These are phyloP conservation scores for Clonostachys rosea DNA, from an alignment of 2,329 filamentous ascomycete species.

Conservation along the genomic window DNA sequence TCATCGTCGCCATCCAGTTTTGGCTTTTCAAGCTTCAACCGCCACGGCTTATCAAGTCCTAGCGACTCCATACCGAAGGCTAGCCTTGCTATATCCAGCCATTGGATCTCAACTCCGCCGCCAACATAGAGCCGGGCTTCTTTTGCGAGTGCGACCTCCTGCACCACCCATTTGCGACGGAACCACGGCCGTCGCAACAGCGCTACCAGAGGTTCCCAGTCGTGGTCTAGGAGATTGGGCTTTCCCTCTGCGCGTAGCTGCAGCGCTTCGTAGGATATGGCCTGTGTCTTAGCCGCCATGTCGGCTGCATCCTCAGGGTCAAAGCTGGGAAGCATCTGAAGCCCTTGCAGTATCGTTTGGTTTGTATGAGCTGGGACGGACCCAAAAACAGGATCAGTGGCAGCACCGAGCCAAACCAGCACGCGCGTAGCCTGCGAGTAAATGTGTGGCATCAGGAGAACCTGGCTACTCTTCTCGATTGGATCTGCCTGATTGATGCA, in stretches of 20 bases:
- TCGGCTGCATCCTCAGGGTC: not conserved
- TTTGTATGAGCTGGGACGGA: not conserved
- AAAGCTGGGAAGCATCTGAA: not conserved
- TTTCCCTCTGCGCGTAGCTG: not conserved
- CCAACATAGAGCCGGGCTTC: not conserved
- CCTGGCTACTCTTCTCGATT: slow-evolving; percentile 2
- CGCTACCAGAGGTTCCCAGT: not conserved
- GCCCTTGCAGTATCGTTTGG: not conserved
- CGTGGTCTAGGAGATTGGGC: not conserved
- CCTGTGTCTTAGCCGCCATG: no score
- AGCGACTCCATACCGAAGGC: not conserved
- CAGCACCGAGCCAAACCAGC: slow-evolving; percentile 5
- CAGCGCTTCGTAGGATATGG: no score
- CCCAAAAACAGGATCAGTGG: not conserved
- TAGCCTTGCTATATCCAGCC: not conserved
- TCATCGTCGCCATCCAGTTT: not conserved
- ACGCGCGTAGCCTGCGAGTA: slow-evolving; percentile 5
- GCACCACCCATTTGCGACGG: slow-evolving; percentile 3
- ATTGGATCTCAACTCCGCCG: not conserved
- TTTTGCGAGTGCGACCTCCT: slow-evolving; percentile 1
- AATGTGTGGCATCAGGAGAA: slow-evolving; percentile 4
- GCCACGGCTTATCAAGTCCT: not conserved
- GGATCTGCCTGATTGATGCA: slow-evolving; percentile 7
- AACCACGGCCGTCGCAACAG: slow-evolving; percentile 2
- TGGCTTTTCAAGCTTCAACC: not conserved